These are phyloP conservation scores for Barnettozyma botsteinii DNA, from an alignment of 805 yeast species.

Conservation along the genomic window DNA sequence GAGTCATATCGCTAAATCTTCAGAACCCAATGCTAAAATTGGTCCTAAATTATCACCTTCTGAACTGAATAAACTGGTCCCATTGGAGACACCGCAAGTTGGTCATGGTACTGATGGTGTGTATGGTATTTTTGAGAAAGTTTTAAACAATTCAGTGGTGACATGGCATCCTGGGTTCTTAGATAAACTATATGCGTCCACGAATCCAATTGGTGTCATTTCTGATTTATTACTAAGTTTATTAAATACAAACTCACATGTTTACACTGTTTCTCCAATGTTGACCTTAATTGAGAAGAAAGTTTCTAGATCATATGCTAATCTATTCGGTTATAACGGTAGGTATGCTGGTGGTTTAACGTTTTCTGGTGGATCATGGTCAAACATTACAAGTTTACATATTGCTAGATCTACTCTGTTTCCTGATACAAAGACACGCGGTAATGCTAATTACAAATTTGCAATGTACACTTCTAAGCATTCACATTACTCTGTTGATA, in stretches of 20 bases:
- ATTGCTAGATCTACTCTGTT: constrained; percentile 61
- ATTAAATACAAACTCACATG: constrained; percentile 80
- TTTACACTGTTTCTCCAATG: constrained; percentile 79
- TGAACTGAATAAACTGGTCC: constrained; percentile 33
- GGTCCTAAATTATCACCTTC: constrained; percentile 51
- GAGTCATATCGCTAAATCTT: constrained; percentile 45
- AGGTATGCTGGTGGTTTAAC: constrained; percentile 73
- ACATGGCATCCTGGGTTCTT: constrained; percentile 87
- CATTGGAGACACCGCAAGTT: constrained; percentile 31
- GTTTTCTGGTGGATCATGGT: constrained; percentile 84
- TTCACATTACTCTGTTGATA: constrained; percentile 75
- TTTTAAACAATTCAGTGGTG: constrained; percentile 62
- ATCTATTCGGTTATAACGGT: constrained; percentile 51
- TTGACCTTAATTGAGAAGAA: constrained; percentile 68
- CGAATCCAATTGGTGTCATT: constrained; percentile 77
- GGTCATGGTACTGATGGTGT: constrained; percentile 42
- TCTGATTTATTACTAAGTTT: constrained; percentile 63
- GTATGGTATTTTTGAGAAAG: constrained; percentile 43
- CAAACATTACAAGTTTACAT: constrained; percentile 73
- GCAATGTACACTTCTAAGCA: constrained; percentile 69
- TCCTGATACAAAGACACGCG: constrained; percentile 65
- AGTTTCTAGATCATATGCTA: constrained; percentile 63
- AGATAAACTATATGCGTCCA: constrained; percentile 81
- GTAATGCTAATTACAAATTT: constrained; percentile 48
- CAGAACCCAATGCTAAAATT: constrained; percentile 39